Conservation (phyloP, 192 early-diverging fungal species). For the Irineochytrium annulatum region DNA sequence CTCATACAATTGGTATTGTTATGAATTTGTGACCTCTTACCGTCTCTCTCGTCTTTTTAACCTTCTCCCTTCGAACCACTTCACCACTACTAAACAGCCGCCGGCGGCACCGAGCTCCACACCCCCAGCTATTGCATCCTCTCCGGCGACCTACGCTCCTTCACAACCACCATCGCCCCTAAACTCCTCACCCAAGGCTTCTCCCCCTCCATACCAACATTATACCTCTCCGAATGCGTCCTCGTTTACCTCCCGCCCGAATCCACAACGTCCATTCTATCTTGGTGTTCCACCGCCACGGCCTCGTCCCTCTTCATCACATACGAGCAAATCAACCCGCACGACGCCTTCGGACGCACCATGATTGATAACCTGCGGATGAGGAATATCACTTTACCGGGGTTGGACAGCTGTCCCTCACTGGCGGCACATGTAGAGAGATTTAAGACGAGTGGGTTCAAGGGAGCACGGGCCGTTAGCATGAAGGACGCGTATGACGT, state of each 20-base stretch:
- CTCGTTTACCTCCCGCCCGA: conserved; percentile 78
- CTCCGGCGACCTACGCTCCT: conserved; percentile 76
- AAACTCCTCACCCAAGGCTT: conserved; percentile 56
- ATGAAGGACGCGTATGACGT: conserved; percentile 52
- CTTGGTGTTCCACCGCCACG: conserved; percentile 1
- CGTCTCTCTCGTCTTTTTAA: not conserved
- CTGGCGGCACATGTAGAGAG: conserved; percentile 66
- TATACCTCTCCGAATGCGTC: conserved; percentile 93
- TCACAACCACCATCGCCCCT: conserved; percentile 51
- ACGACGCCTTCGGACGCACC: conserved; percentile 85
- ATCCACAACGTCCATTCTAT: conserved; percentile 62
- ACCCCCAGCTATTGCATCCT: conserved; percentile 65
- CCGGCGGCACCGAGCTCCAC: conserved; percentile 70
- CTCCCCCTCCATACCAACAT: conserved; percentile 60
- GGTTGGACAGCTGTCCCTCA: conserved; percentile 68
- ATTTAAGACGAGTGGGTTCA: conserved; percentile 64
- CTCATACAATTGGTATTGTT: conserved; percentile 27
- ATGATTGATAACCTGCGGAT: conserved; percentile 85
- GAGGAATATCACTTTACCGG: conserved; percentile 65
- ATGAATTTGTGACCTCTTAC: not conserved
- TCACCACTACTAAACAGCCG: conserved; percentile 3
- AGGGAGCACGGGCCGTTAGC: conserved; percentile 21
- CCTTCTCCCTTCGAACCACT: conserved; percentile 1
- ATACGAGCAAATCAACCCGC: conserved; percentile 90
- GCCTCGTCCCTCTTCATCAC: conserved; percentile 55